Evolutionary conservation across 768 basidiomycete species (phyloP).

Genomic region (Mycena indigotica): DNA sequence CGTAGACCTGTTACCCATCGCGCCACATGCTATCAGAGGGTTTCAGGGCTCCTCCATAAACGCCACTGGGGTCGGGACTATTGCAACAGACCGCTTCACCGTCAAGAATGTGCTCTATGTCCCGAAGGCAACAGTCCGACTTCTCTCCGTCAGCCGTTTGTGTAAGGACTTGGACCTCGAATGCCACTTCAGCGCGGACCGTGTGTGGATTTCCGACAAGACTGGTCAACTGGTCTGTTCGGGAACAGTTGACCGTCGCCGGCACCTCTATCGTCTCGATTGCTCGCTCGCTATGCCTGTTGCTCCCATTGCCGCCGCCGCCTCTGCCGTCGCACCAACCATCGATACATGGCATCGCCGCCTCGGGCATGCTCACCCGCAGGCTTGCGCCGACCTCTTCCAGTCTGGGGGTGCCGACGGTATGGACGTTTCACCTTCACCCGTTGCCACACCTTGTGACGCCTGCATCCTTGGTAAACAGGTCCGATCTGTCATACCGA

Average conservation of each 20-base stretch:
- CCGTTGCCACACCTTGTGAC: slow-evolving; percentile 4
- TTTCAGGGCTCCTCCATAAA: slow-evolving; percentile 6
- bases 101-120: not conserved
- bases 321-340: not conserved
- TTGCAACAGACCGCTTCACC: not conserved
- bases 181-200: slow-evolving; percentile 1
- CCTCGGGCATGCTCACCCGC: slow-evolving; percentile 2
- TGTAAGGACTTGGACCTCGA: not conserved
- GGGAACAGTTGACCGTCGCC: not conserved
- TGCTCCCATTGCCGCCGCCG: not conserved
- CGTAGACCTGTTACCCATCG: not conserved
- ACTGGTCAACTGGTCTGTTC: slow-evolving; percentile 1
- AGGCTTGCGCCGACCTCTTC: slow-evolving; percentile 1
- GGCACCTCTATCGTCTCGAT: slow-evolving; percentile 5
- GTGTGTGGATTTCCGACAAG: not conserved
- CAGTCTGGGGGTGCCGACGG: not conserved
- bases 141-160: slow-evolving; percentile 6
- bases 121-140: slow-evolving; percentile 2
- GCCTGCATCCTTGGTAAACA: slow-evolving; percentile 43
- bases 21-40: not conserved
- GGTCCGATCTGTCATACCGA: slow-evolving; percentile 34
- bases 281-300: not conserved
- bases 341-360: not conserved
- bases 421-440: slow-evolving; percentile 1
- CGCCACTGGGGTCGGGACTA: slow-evolving; percentile 4